Percentiles rank a stretch among this genome's conserved stretches.
These are phyloP conservation scores for Linum usitatissimum DNA, from an alignment of 345 rosid genomes.

Conservation along the genomic window DNA sequence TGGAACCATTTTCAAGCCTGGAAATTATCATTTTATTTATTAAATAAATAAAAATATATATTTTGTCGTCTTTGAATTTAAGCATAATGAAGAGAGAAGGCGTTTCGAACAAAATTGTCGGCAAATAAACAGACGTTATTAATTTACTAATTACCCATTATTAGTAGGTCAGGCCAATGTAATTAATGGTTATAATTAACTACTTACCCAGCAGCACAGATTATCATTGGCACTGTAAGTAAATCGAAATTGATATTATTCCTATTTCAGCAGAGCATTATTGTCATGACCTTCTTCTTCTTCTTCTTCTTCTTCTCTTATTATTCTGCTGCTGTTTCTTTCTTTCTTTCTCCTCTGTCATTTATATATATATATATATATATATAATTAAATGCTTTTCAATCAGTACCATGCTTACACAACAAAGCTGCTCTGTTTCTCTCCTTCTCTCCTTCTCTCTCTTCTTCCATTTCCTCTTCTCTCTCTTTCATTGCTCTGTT, in stretches of 20 bases:
- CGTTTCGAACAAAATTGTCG: constrained; percentile 56
- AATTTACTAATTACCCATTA: constrained; percentile 8
- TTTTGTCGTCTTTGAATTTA: neutral
- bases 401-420: constrained; percentile 31
- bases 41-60: too few species aligned
- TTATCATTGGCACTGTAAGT: neutral
- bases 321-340: constrained; percentile 5
- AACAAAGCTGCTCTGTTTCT: constrained; percentile 18
- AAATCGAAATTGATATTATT: too few species aligned
- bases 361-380: constrained; percentile 23
- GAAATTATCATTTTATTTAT: neutral
- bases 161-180: constrained; percentile 2
- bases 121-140: constrained; percentile 40
- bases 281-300: neutral
- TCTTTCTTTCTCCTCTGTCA: constrained; percentile 25
- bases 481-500: constrained; percentile 23
- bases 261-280: too few species aligned
- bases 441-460: constrained; percentile 22
- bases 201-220: constrained; percentile 8
- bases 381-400: constrained; percentile 39
- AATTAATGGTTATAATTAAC: neutral
- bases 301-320: constrained; percentile 14
- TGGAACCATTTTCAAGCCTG: neutral
- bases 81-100: constrained; percentile 7
- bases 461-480: constrained; percentile 12